Evolutionary conservation across 768 basidiomycete species (phyloP).

Genomic region (Boletus tylopilopsis): DNA sequence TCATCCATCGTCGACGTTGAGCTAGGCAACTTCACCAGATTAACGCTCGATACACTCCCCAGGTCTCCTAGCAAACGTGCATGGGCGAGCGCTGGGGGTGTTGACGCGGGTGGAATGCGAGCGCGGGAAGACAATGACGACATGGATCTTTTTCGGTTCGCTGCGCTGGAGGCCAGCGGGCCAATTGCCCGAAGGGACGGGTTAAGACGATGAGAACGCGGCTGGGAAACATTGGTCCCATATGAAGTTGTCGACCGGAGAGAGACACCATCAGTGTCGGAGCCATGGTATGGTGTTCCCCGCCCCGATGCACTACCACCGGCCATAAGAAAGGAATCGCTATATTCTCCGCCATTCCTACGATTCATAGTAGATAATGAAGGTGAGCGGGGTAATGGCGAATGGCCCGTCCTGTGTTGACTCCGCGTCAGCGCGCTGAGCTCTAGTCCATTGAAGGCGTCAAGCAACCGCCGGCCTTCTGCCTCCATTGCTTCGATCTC

Average conservation of each 20-base stretch:
- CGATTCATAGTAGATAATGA: slow-evolving; percentile 27
- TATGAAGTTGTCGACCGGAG: slow-evolving; percentile 50
- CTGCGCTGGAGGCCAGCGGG: slow-evolving; percentile 27
- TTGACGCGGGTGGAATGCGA: slow-evolving; percentile 34
- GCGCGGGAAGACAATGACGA: slow-evolving; percentile 57
- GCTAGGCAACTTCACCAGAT: slow-evolving; percentile 44
- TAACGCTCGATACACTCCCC: slow-evolving; percentile 44
- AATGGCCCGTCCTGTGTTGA: slow-evolving; percentile 23
- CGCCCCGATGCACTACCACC: slow-evolving; percentile 26
- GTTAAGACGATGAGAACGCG: slow-evolving; percentile 43
- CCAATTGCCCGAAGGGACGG: slow-evolving; percentile 34
- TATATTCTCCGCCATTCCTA: slow-evolving; percentile 24
- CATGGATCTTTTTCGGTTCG: slow-evolving; percentile 54
- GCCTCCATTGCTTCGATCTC: slow-evolving; percentile 69
- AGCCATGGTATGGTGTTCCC: slow-evolving; percentile 29
- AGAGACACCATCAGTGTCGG: slow-evolving; percentile 50
- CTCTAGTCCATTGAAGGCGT: slow-evolving; percentile 79
- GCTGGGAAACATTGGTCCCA: slow-evolving; percentile 45
- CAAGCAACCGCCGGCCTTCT: slow-evolving; percentile 66
- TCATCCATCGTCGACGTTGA: slow-evolving; percentile 27
- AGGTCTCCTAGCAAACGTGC: slow-evolving; percentile 30
- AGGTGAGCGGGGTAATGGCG: slow-evolving; percentile 26
- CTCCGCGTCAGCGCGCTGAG: slow-evolving; percentile 55
- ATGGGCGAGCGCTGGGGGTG: slow-evolving; percentile 29
- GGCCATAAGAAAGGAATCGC: slow-evolving; percentile 22